Conservation (phyloP, 805 yeast genomes). For the Starmerella asiatica region DNA sequence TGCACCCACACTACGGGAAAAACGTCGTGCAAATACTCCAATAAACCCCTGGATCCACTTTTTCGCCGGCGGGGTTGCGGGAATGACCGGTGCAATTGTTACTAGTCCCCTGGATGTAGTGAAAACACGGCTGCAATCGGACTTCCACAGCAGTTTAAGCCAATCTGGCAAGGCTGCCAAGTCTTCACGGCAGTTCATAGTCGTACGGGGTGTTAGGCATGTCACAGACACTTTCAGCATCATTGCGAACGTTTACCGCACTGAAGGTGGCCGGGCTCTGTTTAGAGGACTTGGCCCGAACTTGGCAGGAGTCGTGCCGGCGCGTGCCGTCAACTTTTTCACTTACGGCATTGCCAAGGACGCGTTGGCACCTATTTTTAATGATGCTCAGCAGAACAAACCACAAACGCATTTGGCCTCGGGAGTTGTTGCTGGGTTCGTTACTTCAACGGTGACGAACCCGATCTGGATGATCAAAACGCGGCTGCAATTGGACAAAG, state of each 20-base stretch:
- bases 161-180: slow-evolving; percentile 13
- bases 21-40: slow-evolving; percentile 2
- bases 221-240: slow-evolving; percentile 71
- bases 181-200: slow-evolving; percentile 14
- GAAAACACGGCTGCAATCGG: slow-evolving; percentile 87
- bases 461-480: slow-evolving; percentile 98
- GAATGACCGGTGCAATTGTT: slow-evolving; percentile 91
- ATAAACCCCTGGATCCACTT: slow-evolving; percentile 39
- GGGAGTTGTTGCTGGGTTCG: slow-evolving; percentile 85
- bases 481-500: slow-evolving; percentile 75
- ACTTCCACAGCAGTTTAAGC: slow-evolving; percentile 37
- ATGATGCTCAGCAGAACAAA: slow-evolving; percentile 54
- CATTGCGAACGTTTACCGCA: slow-evolving; percentile 47
- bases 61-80: slow-evolving; percentile 53
- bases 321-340: slow-evolving; percentile 90
- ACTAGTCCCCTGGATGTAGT: slow-evolving; percentile 96
- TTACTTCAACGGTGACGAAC: slow-evolving; percentile 89
- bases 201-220: slow-evolving; percentile 48
- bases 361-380: slow-evolving; percentile 48
- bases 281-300: slow-evolving; percentile 96
- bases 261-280: slow-evolving; percentile 75
- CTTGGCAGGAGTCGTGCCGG: slow-evolving; percentile 94
- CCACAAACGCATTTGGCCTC: slow-evolving; percentile 76
- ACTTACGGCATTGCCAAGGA: slow-evolving; percentile 93
- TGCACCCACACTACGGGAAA: slow-evolving; percentile 2